phyloP scores from a whole-genome alignment of 106 monocot species.

The Dendrobium catenatum region DNA sequence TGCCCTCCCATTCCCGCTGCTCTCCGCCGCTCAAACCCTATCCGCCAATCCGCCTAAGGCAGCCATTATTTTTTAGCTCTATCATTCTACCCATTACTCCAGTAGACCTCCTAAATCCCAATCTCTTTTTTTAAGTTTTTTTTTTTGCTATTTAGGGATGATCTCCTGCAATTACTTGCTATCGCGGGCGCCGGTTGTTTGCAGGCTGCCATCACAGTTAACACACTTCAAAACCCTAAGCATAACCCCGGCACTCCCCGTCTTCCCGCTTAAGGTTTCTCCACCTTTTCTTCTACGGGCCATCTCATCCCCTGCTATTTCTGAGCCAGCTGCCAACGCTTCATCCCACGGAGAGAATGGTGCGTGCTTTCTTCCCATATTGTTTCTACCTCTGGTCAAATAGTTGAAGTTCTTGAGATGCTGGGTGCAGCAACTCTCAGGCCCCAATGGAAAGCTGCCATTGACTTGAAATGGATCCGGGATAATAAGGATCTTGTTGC shows the following conservation, averaged over 20 bases:
- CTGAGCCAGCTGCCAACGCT: slow-evolving; percentile 6
- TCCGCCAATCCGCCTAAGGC: background rate
- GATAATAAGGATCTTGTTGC: slow-evolving; percentile 74
- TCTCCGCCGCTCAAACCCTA: background rate
- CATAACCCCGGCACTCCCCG: slow-evolving; percentile 22
- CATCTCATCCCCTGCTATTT: slow-evolving; percentile 20
- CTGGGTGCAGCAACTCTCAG: slow-evolving; percentile 15
- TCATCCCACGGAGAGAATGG: slow-evolving; percentile 33
- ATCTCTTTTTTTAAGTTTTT: background rate
- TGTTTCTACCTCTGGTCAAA: background rate
- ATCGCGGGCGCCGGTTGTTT: slow-evolving; percentile 12
- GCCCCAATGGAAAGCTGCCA: slow-evolving; percentile 84
- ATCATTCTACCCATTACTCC: background rate
- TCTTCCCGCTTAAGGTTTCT: background rate
- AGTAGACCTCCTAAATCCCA: background rate
- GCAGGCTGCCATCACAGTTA: slow-evolving; percentile 8
- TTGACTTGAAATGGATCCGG: slow-evolving; percentile 98
- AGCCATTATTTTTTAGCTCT: background rate
- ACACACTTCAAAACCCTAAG: slow-evolving; percentile 9
- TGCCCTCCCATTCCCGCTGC: background rate
- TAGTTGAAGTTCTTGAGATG: background rate
- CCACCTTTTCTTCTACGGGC: slow-evolving; percentile 11
- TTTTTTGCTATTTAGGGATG: background rate
- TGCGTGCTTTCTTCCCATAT: background rate
- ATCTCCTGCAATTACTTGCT: background rate